These are phyloP conservation scores for Forsythia viridissima DNA, from an alignment of 257 asterid species.

Conservation along the genomic window DNA sequence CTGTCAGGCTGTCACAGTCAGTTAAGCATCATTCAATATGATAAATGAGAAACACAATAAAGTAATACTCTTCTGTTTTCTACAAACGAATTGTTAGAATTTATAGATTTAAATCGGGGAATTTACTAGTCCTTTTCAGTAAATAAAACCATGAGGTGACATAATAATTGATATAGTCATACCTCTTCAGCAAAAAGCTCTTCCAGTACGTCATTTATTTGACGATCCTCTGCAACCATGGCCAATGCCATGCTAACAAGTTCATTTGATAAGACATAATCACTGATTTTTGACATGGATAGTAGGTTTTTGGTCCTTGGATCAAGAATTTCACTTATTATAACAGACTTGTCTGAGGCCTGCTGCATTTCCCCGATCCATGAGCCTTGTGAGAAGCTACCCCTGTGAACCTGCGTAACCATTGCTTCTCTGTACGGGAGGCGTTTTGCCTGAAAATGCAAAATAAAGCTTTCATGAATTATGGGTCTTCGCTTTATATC, in stretches of 20 bases:
- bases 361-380: slow-evolving; percentile 98
- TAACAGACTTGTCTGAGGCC: slow-evolving; percentile 87
- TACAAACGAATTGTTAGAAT: neutral
- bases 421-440: slow-evolving; percentile 75
- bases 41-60: neutral
- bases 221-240: slow-evolving; percentile 96
- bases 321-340: slow-evolving; percentile 90
- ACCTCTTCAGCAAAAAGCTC: slow-evolving; percentile 98
- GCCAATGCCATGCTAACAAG: slow-evolving; percentile 96
- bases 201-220: slow-evolving; percentile 80
- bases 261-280: slow-evolving; percentile 84
- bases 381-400: slow-evolving; percentile 82
- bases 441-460: slow-evolving; percentile 79
- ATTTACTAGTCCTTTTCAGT: neutral
- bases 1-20: neutral
- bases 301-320: slow-evolving; percentile 86
- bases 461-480: slow-evolving; percentile 14
- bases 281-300: slow-evolving; percentile 90
- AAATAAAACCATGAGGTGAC: neutral
- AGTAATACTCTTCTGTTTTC: neutral
- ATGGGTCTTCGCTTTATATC: neutral
- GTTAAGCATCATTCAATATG: too few relatives aligned
- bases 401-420: slow-evolving; percentile 60
- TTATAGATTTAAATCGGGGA: neutral
- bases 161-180: neutral